Conservation (phyloP, 306 rosid species). For the Rosa persica region DNA sequence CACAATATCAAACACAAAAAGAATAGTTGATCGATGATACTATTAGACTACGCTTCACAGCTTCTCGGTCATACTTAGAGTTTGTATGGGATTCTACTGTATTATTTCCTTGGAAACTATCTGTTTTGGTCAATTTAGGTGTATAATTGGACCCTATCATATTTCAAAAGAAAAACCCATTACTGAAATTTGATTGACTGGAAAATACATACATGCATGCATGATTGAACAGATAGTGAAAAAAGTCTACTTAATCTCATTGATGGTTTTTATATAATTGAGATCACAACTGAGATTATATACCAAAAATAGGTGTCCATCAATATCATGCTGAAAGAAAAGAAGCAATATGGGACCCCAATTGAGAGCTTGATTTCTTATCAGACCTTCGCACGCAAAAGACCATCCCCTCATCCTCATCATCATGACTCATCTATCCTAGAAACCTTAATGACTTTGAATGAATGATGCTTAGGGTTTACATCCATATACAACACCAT, state of each 20-base stretch:
- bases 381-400: constrained; percentile 46
- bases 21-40: no score
- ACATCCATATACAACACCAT: constrained; percentile 2
- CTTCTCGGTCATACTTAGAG: neutral
- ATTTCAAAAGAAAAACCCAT: neutral
- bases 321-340: constrained; percentile 14
- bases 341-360: constrained; percentile 36
- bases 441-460: neutral
- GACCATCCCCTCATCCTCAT: constrained; percentile 18
- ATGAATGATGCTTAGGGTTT: neutral
- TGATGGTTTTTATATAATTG: neutral
- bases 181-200: neutral
- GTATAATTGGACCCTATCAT: neutral
- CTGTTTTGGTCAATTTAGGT: constrained; percentile 9
- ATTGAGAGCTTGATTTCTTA: constrained; percentile 27
- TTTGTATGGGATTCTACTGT: neutral
- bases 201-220: constrained; percentile 1
- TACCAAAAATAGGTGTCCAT: constrained; percentile 22
- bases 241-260: neutral
- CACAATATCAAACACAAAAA: neutral
- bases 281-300: constrained; percentile 19
- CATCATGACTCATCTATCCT: neutral
- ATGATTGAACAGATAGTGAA: neutral
- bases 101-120: neutral
- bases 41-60: neutral